Percentiles rank a stretch among this genome's conserved stretches.
Evolutionary conservation across 2,329 filamentous ascomycete species (phyloP).

Genomic region (Fusarium nanum): DNA sequence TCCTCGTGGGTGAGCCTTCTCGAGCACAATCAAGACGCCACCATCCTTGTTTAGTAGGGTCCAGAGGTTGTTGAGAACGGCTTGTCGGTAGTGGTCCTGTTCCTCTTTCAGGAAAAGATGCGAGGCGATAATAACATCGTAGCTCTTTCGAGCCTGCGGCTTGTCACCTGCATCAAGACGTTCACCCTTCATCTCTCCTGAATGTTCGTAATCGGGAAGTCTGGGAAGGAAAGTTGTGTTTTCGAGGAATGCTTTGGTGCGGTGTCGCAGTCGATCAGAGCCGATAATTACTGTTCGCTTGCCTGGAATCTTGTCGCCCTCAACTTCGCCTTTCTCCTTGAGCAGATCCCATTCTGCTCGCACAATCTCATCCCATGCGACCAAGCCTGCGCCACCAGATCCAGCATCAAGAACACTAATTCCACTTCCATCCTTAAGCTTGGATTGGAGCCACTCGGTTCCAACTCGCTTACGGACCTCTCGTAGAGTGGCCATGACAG

Average conservation of each 20-base stretch:
- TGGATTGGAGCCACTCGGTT: constrained; percentile 73
- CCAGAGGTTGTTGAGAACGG: constrained; percentile 90
- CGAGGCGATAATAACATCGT: constrained; percentile 90
- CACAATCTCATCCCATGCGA: constrained; percentile 82
- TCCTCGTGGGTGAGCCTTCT: constrained; percentile 90
- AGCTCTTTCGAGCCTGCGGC: constrained; percentile 76
- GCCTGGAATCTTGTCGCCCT: constrained; percentile 65
- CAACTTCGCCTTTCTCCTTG: constrained; percentile 60
- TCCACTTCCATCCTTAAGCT: constrained; percentile 66
- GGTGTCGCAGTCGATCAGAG: constrained; percentile 78
- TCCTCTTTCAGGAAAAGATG: constrained; percentile 82
- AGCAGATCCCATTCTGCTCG: constrained; percentile 84
- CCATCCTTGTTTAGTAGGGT: constrained; percentile 83
- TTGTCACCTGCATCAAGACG: constrained; percentile 68
- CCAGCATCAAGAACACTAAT: constrained; percentile 80
- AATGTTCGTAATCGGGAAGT: constrained; percentile 85
- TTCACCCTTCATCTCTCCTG: constrained; percentile 67
- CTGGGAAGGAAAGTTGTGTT: constrained; percentile 93
- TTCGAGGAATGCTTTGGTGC: constrained; percentile 80
- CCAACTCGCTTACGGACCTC: constrained; percentile 81
- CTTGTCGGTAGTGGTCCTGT: constrained; percentile 80
- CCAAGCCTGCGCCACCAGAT: constrained; percentile 76
- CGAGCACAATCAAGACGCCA: constrained; percentile 86
- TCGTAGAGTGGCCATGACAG: constrained; percentile 73
- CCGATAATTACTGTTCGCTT: constrained; percentile 85